Evolutionary conservation across 192 early-diverging fungal genomes (phyloP), one percentile per base, ranked within the genome.

Genomic region (Coemansia sp.): DNA sequence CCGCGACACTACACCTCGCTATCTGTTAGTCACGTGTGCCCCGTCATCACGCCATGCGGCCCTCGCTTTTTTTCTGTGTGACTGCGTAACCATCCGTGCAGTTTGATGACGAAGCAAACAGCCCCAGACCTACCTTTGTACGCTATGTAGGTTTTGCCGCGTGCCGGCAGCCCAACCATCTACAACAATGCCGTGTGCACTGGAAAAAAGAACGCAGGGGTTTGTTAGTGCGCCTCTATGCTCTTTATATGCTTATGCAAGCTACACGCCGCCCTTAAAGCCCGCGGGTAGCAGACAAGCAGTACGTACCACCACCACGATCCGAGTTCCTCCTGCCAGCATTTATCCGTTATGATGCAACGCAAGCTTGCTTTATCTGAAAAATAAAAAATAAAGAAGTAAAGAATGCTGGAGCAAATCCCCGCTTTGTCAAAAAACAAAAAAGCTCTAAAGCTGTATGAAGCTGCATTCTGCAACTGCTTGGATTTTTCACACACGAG

Each of bases 141-240:
- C 12, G 93, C 88, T 42, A 94, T 94, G 67, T 96, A 97, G 7
- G 96, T 99, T 77, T 99, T 99, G 41, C 96, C 96, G 21, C 93
- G 80, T 23, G 94, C 94, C 18, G 91, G 91, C 53, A 93, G 70
- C 23, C 90, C 92, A 16, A 96, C 91, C 89, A 91, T 95, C 83
- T 90, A 81, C 53, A 66, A 3, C 12, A 42, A 21, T 34, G 32
- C 32, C 7, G n/a, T n/a, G n/a, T 34, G 32, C 32, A 34, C 32
- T 6, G n/a, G n/a, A n/a, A 34, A 34, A 34, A 34, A 6, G 32
- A 7, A 34, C 10, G 6, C 32, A 34, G 32, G 2, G 10, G n/a
- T n/a, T n/a, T 4, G 32, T 34, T 34, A 34, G 32, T 5, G 30
- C 3, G 30, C 30, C 3, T 31, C 6, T 31, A 31, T 31, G 32